These are phyloP conservation scores for Candida caryicola DNA, from an alignment of 805 yeast species.

Conservation along the genomic window DNA sequence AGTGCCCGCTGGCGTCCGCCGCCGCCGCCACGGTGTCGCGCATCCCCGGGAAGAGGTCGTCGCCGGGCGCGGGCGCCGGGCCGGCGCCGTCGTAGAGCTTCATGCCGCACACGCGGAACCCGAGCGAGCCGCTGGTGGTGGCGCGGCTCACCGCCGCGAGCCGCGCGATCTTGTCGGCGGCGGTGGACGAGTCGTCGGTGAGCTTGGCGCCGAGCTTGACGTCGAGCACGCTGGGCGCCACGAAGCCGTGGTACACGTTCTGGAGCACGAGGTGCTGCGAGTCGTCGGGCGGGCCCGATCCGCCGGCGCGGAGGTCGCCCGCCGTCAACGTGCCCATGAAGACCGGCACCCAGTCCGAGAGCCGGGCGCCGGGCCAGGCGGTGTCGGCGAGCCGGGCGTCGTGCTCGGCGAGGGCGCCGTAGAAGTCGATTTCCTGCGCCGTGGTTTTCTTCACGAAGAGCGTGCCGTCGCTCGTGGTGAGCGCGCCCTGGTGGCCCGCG, in stretches of 20 bases:
- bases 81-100: conserved; percentile 38
- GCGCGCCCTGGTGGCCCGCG: conserved; percentile 88
- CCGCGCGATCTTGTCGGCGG: conserved; percentile 57
- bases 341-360: conserved; percentile 60
- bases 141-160: conserved; percentile 57
- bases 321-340: conserved; percentile 58
- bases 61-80: conserved; percentile 1
- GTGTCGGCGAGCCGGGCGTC: conserved; percentile 6
- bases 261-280: conserved; percentile 60
- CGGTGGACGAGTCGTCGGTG: conserved; percentile 58
- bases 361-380: conserved; percentile 27
- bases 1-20: conserved; percentile 30
- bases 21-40: conserved; percentile 2
- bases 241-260: conserved; percentile 62
- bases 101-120: conserved; percentile 88
- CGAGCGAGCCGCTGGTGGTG: conserved; percentile 80
- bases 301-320: conserved; percentile 27
- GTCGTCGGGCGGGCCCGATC: conserved; percentile 1
- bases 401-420: conserved; percentile 32
- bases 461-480: conserved; percentile 59
- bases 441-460: conserved; percentile 71
- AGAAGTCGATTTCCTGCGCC: conserved; percentile 72
- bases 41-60: conserved; percentile 8
- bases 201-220: conserved; percentile 74
- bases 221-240: conserved; percentile 72